phyloP scores from a whole-genome alignment of 441 rosid species.

The Manihot esculenta region DNA sequence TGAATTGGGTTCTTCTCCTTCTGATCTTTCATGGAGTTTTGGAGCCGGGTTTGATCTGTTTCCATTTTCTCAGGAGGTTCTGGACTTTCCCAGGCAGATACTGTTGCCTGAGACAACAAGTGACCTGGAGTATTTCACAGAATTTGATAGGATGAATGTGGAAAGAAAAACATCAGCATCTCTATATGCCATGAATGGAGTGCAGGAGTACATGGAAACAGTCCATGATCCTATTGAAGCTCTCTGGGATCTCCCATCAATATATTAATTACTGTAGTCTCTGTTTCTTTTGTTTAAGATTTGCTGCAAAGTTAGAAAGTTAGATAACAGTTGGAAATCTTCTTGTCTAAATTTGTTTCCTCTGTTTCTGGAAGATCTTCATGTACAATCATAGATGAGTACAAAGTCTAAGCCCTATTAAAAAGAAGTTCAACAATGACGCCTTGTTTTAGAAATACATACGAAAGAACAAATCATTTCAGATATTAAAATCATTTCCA shows the following conservation, averaged over 20 bases:
- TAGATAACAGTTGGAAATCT: slow-evolving; percentile 10
- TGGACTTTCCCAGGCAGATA: slow-evolving; percentile 41
- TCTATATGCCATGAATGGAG: slow-evolving; percentile 63
- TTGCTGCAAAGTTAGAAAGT: slow-evolving; percentile 15
- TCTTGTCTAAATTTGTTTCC: slow-evolving; percentile 4
- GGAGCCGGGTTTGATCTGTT: slow-evolving; percentile 45
- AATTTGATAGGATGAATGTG: slow-evolving; percentile 66
- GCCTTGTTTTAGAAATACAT: too few species aligned
- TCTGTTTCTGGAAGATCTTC: slow-evolving; percentile 13
- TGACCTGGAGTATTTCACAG: slow-evolving; percentile 39
- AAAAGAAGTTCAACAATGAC: background rate
- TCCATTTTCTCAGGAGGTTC: slow-evolving; percentile 42
- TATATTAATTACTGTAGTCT: slow-evolving; percentile 32
- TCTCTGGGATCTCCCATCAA: slow-evolving; percentile 75
- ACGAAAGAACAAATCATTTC: too few species aligned
- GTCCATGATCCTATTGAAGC: slow-evolving; percentile 51
- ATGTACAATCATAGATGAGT: slow-evolving; percentile 11
- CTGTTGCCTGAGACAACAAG: slow-evolving; percentile 22
- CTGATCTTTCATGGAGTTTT: slow-evolving; percentile 30
- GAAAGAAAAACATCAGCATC: slow-evolving; percentile 77
- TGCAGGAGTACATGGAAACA: slow-evolving; percentile 60
- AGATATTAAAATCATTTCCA: too few species aligned
- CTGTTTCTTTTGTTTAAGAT: slow-evolving; percentile 1
- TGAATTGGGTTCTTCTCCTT: slow-evolving; percentile 27
- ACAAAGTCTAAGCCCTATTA: slow-evolving; percentile 17